Conservation (phyloP, 176 grass and related monocot genomes). For the Oryza punctata region DNA sequence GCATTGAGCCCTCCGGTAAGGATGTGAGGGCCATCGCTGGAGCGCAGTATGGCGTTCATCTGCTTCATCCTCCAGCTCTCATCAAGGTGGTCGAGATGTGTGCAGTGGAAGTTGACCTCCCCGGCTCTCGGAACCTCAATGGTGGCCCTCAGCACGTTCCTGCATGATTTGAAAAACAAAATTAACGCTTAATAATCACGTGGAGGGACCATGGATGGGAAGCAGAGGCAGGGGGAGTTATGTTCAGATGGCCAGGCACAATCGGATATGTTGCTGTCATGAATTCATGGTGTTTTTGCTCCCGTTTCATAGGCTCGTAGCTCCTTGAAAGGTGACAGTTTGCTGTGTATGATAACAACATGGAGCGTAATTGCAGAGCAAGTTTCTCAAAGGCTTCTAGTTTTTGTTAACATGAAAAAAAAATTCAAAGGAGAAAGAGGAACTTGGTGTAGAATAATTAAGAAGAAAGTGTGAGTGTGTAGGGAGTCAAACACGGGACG, state of each 20-base stretch:
- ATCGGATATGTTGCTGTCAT: slow-evolving; percentile 16
- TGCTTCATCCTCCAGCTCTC: slow-evolving; percentile 97
- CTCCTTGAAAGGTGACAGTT: not conserved
- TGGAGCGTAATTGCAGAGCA: not conserved
- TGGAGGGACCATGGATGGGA: not conserved
- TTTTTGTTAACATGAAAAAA: not conserved
- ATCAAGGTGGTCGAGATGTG: slow-evolving; percentile 96
- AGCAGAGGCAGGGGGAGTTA: not conserved
- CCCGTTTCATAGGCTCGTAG: not conserved
- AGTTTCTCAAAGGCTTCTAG: not conserved
- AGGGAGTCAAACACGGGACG: too few relatives aligned
- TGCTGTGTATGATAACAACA: not conserved
- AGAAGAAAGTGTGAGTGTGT: too few relatives aligned
- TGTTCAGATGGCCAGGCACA: slow-evolving; percentile 18
- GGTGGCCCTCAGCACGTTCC: slow-evolving; percentile 91
- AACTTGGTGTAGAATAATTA: too few relatives aligned
- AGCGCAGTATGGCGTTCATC: slow-evolving; percentile 74
- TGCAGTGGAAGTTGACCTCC: slow-evolving; percentile 95
- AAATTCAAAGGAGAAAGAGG: too few relatives aligned
- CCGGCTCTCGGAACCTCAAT: slow-evolving; percentile 81
- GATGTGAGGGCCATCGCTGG: slow-evolving; percentile 71
- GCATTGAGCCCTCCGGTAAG: slow-evolving; percentile 89
- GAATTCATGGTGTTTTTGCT: not conserved
- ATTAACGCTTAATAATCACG: not conserved
- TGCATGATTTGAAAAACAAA: slow-evolving; percentile 17